A percentile compares a stretch with the other conserved stretches of the same genome.
Evolutionary conservation across 2,329 filamentous ascomycete genomes (phyloP).

Genomic region (Penicillium sumatraense): DNA sequence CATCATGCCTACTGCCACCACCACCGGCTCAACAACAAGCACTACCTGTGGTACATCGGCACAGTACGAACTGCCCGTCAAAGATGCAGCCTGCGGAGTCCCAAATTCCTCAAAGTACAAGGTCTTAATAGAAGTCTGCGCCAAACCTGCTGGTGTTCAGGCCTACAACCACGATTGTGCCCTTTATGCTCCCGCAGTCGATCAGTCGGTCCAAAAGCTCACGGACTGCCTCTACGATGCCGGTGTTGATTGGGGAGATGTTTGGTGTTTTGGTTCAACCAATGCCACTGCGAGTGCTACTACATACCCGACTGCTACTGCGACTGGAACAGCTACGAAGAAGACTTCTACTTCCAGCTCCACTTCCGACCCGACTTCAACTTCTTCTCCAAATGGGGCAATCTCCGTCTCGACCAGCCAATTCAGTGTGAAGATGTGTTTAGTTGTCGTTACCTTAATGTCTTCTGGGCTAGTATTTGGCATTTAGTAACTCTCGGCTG

Average conservation of each 20-base stretch:
- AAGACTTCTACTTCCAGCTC: background rate
- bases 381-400: background rate
- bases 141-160: slow-evolving; percentile 20
- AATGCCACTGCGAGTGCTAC: slow-evolving; percentile 28
- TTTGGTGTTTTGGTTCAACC: slow-evolving; percentile 27
- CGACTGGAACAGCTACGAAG: background rate
- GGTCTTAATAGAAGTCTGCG: slow-evolving; percentile 23
- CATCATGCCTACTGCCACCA: slow-evolving; percentile 7
- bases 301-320: slow-evolving; percentile 13
- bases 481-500: too few species aligned
- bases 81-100: slow-evolving; percentile 31
- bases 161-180: slow-evolving; percentile 30
- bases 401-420: background rate
- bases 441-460: background rate
- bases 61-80: slow-evolving; percentile 30
- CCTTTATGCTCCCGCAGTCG: slow-evolving; percentile 24
- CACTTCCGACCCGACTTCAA: background rate
- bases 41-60: slow-evolving; percentile 19
- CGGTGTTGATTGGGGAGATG: slow-evolving; percentile 28
- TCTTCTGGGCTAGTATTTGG: background rate
- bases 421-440: background rate
- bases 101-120: slow-evolving; percentile 27
- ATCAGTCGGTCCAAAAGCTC: slow-evolving; percentile 30
- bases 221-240: slow-evolving; percentile 31
- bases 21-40: slow-evolving; percentile 9